Base-by-base conservation (phyloP, 2,329 filamentous ascomycete species). In the Diaporthe ampelina region DNA sequence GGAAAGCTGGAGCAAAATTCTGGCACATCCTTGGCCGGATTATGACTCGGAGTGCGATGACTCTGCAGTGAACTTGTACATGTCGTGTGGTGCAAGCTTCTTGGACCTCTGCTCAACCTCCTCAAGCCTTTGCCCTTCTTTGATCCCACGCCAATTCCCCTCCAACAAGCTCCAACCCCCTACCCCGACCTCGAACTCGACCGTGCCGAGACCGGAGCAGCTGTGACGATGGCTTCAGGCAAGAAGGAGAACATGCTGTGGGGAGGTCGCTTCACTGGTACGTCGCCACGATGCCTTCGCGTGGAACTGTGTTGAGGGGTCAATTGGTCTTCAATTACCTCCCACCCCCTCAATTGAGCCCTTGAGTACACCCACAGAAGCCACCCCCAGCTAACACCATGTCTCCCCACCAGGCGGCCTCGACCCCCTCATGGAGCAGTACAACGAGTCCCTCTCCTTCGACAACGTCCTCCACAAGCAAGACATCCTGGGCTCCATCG, bases 391-490 rank as follows among this genome's bases (percentile, higher is more conserved):
- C 61, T 67, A 37, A 67, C 61, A 21, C 29, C 21, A 24, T 11
- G 21, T 13, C 21, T 17, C 1, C 61, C 11, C 6, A 50, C 32
- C 63, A 67, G 63, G 45, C 32, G 63, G 90, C 78, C 91, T 96
- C 78, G 94, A 97, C 84, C 94, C 94, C 71, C 89, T 97, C 70
- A 97, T 97, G 94, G 89, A 92, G 76, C 88, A 93, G 78, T 97
- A 96, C 87, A 97, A 97, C 83, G 92, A 92, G 79, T 93, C 90
- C 71, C 93, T 97, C 78, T 91, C 90, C 81, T 95, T 93, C 84
- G 95, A 97, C 84, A 91, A 92, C 77, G 87, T 88, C 70, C 92
- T 97, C 79, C 94, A 94, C 86, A 91, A 91, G 75, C 90, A 97
- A 82, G 94, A 97, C 79, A 95, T 97, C 79, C 88, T 89, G 15